Conservation (phyloP, 805 yeast genomes). For the Candida nemodendra region DNA sequence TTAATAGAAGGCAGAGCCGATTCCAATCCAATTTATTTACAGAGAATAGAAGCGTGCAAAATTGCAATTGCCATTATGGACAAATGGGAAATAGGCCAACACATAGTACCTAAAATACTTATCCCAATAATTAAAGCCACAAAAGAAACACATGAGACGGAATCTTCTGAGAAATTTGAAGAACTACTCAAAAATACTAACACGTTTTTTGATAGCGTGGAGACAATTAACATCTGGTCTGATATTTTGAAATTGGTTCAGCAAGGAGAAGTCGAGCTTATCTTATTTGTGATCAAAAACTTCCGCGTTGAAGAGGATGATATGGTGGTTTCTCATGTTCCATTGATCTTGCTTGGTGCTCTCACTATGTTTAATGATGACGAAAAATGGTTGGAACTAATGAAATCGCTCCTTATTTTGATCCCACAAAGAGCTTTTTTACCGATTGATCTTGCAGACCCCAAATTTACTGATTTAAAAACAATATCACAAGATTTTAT, state of each 20-base stretch:
- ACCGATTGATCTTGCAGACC: conserved; percentile 47
- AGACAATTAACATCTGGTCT: conserved; percentile 76
- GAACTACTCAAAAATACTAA: conserved; percentile 59
- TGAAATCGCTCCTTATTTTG: conserved; percentile 44
- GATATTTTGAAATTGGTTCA: conserved; percentile 47
- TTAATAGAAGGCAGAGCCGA: conserved; percentile 37
- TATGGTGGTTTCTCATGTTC: conserved; percentile 72
- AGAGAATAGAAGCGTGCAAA: conserved; percentile 51
- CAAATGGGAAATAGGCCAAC: conserved; percentile 89
- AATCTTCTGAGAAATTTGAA: conserved; percentile 28
- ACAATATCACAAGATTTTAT: conserved; percentile 9
- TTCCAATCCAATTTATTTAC: conserved; percentile 26
- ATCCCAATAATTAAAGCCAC: conserved; percentile 60
- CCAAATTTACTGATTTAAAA: conserved; percentile 8
- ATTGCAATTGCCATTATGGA: conserved; percentile 79
- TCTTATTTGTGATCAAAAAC: conserved; percentile 57
- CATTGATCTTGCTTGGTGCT: conserved; percentile 57
- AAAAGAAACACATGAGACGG: conserved; percentile 27
- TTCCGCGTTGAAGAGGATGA: conserved; percentile 87
- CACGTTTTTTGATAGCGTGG: conserved; percentile 82
- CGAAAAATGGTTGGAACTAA: conserved; percentile 38
- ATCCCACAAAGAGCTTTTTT: conserved; percentile 65
- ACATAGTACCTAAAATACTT: conserved; percentile 67
- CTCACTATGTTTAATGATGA: conserved; percentile 33
- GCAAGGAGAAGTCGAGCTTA: conserved; percentile 42